Evolutionary conservation across 2,329 filamentous ascomycete species (phyloP).

Genomic region (Calonectria montana): DNA sequence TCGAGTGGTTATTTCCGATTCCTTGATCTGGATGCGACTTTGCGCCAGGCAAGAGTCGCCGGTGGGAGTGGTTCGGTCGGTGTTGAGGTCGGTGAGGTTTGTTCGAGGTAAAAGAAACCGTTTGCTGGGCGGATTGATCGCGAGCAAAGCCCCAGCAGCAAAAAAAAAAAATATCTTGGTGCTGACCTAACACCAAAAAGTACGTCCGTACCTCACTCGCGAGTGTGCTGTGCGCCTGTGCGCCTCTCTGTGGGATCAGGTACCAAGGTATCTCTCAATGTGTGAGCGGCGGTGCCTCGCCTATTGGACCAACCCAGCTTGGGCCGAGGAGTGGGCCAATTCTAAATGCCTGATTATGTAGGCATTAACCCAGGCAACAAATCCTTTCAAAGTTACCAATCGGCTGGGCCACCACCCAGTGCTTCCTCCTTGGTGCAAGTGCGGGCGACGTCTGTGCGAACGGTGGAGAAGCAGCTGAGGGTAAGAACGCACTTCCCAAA

Average conservation of each 20-base stretch:
- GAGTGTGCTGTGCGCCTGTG: slow-evolving; percentile 15
- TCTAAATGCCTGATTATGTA: background rate
- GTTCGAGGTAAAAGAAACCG: slow-evolving; percentile 17
- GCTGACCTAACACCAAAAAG: slow-evolving; percentile 36
- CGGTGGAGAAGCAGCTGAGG: background rate
- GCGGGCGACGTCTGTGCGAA: background rate
- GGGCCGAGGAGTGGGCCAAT: background rate
- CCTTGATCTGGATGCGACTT: slow-evolving; percentile 41
- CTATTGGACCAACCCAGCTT: background rate
- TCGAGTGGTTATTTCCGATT: slow-evolving; percentile 44
- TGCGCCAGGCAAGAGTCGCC: slow-evolving; percentile 54
- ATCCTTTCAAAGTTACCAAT: background rate
- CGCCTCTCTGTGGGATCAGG: background rate
- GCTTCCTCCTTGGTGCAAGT: background rate
- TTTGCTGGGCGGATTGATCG: slow-evolving; percentile 23
- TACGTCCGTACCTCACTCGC: background rate
- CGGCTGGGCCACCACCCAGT: background rate
- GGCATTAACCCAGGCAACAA: slow-evolving; percentile 1
- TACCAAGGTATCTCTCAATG: background rate
- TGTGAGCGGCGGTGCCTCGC: background rate
- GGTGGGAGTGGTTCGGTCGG: slow-evolving; percentile 21
- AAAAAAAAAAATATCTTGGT: slow-evolving; percentile 43
- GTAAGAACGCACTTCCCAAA: background rate
- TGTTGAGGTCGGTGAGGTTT: slow-evolving; percentile 27
- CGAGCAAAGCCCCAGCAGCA: slow-evolving; percentile 35